These are phyloP conservation scores for Eragrostis tef DNA, from an alignment of 202 grass and related monocot genomes.

Conservation along the genomic window DNA sequence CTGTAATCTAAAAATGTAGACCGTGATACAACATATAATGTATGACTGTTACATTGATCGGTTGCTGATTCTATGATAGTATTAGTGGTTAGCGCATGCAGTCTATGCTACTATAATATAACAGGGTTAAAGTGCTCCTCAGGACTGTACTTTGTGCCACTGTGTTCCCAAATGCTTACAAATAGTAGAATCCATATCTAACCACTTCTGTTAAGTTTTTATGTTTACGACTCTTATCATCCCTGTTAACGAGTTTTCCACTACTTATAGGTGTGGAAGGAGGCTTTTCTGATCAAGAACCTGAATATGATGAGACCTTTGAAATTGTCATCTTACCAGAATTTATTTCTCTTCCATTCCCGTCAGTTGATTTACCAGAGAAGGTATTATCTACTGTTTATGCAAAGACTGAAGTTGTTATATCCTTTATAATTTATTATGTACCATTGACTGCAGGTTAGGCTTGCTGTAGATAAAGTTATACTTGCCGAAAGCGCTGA, in stretches of 20 bases:
- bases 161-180: conserved; percentile 19
- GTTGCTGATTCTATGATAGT: background rate
- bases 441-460: conserved; percentile 59
- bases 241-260: conserved; percentile 1
- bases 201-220: background rate
- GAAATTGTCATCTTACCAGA: conserved; percentile 89
- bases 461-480: conserved; percentile 85
- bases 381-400: conserved; percentile 60
- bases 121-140: background rate
- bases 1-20: conserved; percentile 1
- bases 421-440: conserved; percentile 32
- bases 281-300: conserved; percentile 88
- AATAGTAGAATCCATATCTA: conserved; percentile 4
- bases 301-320: conserved; percentile 72
- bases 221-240: background rate
- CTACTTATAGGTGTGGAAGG: conserved; percentile 81
- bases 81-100: background rate
- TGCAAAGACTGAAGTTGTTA: conserved; percentile 20
- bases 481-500: conserved; percentile 83
- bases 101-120: background rate
- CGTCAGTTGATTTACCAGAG: conserved; percentile 93
- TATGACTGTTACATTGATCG: background rate
- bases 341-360: conserved; percentile 83
- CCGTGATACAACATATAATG: background rate
- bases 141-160: background rate